Percentiles rank a stretch among this genome's conserved stretches.
Conservation (phyloP, 768 basidiomycete genomes). For the Sarcodon sp. region DNA sequence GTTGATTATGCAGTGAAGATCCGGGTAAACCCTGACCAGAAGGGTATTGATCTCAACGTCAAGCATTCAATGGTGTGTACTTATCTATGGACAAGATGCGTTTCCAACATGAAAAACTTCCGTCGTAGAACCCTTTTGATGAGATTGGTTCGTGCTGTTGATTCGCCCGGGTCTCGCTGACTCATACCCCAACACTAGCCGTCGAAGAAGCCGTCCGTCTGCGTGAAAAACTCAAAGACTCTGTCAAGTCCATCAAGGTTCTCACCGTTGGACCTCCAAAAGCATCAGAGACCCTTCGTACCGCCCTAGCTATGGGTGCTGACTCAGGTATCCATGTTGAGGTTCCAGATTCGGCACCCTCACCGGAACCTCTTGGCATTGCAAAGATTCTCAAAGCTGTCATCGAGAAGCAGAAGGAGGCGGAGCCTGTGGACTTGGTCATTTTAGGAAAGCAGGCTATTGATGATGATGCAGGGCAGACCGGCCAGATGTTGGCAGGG, state of each 20-base stretch:
- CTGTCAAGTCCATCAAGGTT: constrained; percentile 78
- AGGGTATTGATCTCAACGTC: constrained; percentile 91
- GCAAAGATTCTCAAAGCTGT: constrained; percentile 75
- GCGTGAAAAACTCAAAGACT: constrained; percentile 71
- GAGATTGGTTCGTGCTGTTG: constrained; percentile 70
- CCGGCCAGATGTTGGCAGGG: constrained; percentile 95
- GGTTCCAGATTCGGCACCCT: constrained; percentile 53
- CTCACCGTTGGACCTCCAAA: constrained; percentile 94
- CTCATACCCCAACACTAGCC: constrained; percentile 31
- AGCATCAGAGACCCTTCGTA: constrained; percentile 79
- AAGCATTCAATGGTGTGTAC: constrained; percentile 90
- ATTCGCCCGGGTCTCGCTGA: neutral
- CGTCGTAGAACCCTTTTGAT: constrained; percentile 85
- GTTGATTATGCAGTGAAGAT: constrained; percentile 99
- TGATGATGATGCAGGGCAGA: constrained; percentile 92
- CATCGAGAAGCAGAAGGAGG: constrained; percentile 46
- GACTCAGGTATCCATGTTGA: constrained; percentile 90
- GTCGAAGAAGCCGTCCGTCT: constrained; percentile 95
- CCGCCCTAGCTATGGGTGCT: constrained; percentile 96
- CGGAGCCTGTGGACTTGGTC: constrained; percentile 63
- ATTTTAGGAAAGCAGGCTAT: constrained; percentile 98
- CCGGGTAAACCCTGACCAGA: constrained; percentile 89
- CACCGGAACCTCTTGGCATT: constrained; percentile 84
- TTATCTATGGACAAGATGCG: neutral
- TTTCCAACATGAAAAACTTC: neutral